Evolutionary conservation across 495 filamentous ascomycete species (phyloP), one percentile per base, ranked within the genome.

Genomic region (Aspergillus heteromorphus): DNA sequence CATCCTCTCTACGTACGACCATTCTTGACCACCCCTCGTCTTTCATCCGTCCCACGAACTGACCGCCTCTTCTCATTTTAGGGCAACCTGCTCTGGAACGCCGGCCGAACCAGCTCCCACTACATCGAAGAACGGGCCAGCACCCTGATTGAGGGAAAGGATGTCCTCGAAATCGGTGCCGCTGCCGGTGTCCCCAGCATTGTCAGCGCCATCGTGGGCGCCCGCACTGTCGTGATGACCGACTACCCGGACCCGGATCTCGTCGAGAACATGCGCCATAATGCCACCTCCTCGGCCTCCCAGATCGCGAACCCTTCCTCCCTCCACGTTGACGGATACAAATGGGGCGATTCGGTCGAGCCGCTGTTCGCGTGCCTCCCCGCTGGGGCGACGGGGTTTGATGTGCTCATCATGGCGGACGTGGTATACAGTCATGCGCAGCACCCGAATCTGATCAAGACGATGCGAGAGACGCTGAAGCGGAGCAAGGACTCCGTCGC

Each of bases 61-160:
- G 14, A 38, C 49, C 40, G 45, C 21, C 29, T 30, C 6, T 47
- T 61, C 61, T 51, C 17, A 49, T 49, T 40, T 40, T 55, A 87
- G 84, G 92, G 89, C 4, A 88, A 97, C 69, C 80, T 88, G 45
- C 83, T 97, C 9, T 97, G 92, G 92, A 90, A 96, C 69, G 92
- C 88, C 49, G 83, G 85, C 49, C 84, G 85, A 18, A 80, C 85
- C 10, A 80, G 91, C 49, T 81, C 91, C 10, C 70, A 80, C 55
- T 90, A 91, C 71, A 83, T 97, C 55, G 87, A 96, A 67, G 65
- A 78, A 21, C 73, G 83, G 55, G 78, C 83, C 14, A 57, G 64
- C 2, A 54, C 60, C 0, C 76, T 89, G 10, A 73, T 95, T 19
- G 53, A 65, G 1, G 72, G 67, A 34, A 87, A 83, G 50, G 79